Conservation (phyloP, 2,329 filamentous ascomycete species). For the Botryotinia calthae region DNA sequence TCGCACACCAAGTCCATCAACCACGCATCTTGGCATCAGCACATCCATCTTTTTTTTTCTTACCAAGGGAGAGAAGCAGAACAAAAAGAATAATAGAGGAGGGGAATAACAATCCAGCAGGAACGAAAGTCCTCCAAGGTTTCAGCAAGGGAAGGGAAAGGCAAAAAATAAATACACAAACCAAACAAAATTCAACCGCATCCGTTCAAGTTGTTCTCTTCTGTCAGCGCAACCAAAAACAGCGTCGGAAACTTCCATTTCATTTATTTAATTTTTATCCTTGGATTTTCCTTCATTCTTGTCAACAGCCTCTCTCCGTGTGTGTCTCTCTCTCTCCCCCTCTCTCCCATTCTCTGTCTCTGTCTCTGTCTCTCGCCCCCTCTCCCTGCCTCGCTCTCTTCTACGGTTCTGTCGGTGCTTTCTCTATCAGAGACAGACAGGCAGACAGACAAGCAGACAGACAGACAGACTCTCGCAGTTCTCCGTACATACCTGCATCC, state of each 20-base stretch:
- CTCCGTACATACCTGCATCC: not conserved
- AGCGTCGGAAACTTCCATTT: not conserved
- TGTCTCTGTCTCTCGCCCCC: not conserved
- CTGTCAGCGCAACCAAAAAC: constrained; percentile 2
- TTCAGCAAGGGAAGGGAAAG: not conserved
- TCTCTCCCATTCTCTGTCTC: not conserved
- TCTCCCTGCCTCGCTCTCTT: not conserved
- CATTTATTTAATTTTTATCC: not conserved
- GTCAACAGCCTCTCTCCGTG: not conserved
- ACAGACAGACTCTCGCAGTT: not conserved
- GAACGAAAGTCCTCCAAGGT: not conserved
- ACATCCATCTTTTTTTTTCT: constrained; percentile 17
- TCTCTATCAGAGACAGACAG: not conserved
- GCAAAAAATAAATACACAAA: not conserved
- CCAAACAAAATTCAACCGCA: not conserved
- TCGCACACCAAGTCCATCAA: not conserved
- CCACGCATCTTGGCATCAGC: not conserved
- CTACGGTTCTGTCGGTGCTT: not conserved
- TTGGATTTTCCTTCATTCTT: not conserved
- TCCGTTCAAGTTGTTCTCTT: not conserved
- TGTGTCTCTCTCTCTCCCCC: not conserved
- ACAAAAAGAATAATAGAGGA: not conserved
- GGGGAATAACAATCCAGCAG: not conserved
- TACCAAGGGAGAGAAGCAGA: not conserved
- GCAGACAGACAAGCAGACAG: not conserved